Conservation (phyloP, 2,329 filamentous ascomycete genomes). For the Venturia effusa region DNA sequence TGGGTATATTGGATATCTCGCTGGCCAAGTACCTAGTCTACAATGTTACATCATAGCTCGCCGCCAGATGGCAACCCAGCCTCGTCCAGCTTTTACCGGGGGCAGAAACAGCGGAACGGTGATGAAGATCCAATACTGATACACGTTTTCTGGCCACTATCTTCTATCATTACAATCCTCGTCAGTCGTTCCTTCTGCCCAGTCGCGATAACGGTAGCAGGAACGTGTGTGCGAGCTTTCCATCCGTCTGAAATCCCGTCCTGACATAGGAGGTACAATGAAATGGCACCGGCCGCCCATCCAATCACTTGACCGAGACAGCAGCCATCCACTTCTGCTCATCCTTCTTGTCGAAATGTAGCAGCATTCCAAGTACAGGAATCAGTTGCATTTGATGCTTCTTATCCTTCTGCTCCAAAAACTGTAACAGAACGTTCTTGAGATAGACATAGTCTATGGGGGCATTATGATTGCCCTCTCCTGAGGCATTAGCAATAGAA, state of each 20-base stretch:
- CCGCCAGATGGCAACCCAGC: background rate
- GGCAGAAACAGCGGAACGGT: background rate
- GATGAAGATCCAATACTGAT: background rate
- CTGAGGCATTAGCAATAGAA: slow-evolving; percentile 17
- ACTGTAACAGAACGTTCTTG: slow-evolving; percentile 73
- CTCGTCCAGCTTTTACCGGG: background rate
- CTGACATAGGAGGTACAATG: background rate
- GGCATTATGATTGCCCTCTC: slow-evolving; percentile 1
- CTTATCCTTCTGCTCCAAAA: slow-evolving; percentile 70
- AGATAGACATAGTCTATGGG: slow-evolving; percentile 55
- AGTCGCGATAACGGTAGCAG: background rate
- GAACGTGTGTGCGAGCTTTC: background rate
- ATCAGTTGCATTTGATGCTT: slow-evolving; percentile 66
- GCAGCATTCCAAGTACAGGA: slow-evolving; percentile 63
- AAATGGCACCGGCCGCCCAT: no score
- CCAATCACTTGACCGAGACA: slow-evolving; percentile 41
- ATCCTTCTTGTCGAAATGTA: slow-evolving; percentile 71
- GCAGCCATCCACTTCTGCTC: slow-evolving; percentile 81
- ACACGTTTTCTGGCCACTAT: background rate
- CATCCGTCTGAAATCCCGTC: background rate
- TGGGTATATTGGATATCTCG: background rate
- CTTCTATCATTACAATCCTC: background rate
- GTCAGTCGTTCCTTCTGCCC: background rate
- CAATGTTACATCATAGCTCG: background rate
- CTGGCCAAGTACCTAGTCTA: no score